Conservation (phyloP, 2,329 filamentous ascomycete species). For the Macroventuria anomochaeta region DNA sequence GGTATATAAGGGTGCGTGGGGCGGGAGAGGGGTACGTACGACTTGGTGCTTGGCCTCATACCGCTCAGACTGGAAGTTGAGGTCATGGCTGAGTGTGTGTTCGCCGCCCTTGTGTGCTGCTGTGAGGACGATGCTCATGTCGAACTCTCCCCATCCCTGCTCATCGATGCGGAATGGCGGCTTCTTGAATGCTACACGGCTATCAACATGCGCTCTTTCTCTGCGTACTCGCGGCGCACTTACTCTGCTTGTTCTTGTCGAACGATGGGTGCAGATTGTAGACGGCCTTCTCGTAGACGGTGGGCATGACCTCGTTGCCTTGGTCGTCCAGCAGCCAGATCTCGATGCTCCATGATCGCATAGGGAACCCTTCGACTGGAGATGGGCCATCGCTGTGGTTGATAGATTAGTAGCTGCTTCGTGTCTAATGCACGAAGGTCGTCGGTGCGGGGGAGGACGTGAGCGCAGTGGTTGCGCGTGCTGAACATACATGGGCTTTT, state of each 20-base stretch:
- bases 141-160: constrained; percentile 98
- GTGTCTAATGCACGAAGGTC: constrained; percentile 15
- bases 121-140: constrained; percentile 85
- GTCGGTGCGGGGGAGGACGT: not conserved
- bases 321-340: constrained; percentile 84
- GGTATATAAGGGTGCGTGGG: no score
- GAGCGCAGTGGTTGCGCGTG: constrained; percentile 23
- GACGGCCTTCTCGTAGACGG: constrained; percentile 86
- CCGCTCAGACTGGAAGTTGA: constrained; percentile 82
- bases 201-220: not conserved
- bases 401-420: constrained; percentile 20
- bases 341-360: constrained; percentile 90
- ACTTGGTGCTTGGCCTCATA: constrained; percentile 86
- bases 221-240: constrained; percentile 10
- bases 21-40: constrained; percentile 52
- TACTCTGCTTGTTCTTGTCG: constrained; percentile 84
- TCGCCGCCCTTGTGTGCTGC: constrained; percentile 86
- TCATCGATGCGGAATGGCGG: constrained; percentile 89
- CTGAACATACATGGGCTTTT: constrained; percentile 78
- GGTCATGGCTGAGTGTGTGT: constrained; percentile 79
- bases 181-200: constrained; percentile 67
- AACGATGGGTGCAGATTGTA: constrained; percentile 97
- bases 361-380: constrained; percentile 84
- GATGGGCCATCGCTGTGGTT: constrained; percentile 74
- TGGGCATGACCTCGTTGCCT: constrained; percentile 82